A percentile compares a stretch with the other conserved stretches of the same genome.
phyloP scores from a whole-genome alignment of 257 asterid genomes.

The Solanum ahanhuiri region DNA sequence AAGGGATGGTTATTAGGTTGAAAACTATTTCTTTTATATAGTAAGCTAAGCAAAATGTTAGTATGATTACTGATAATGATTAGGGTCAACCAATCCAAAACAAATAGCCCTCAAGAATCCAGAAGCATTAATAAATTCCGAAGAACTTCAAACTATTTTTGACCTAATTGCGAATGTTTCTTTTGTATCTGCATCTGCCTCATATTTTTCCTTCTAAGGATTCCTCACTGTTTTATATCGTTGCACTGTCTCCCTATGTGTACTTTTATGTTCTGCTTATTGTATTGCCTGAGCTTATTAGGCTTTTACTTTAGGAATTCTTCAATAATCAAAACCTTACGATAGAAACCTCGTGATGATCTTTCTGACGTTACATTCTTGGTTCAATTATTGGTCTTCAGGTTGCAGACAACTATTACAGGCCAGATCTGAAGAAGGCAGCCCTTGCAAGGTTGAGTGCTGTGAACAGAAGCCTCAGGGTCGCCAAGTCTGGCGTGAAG shows the following conservation, averaged over 20 bases:
- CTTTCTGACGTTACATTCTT: background rate
- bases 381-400: background rate
- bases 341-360: background rate
- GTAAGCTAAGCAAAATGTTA: background rate
- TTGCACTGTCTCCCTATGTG: background rate
- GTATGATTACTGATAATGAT: background rate
- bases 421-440: conserved; percentile 61
- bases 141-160: background rate
- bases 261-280: background rate
- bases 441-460: conserved; percentile 59
- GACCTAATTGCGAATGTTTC: background rate
- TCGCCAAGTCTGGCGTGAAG: conserved; percentile 48
- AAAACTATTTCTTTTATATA: background rate
- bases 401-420: conserved; percentile 59
- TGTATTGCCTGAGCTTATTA: background rate
- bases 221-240: background rate
- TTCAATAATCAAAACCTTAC: background rate
- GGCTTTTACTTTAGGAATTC: background rate
- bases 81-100: background rate
- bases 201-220: background rate
- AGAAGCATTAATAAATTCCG: background rate
- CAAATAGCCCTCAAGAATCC: background rate
- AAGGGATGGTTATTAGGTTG: background rate
- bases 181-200: background rate
- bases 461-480: conserved; percentile 52